A percentile compares a stretch with the other conserved stretches of the same genome.
Evolutionary conservation across 2,329 filamentous ascomycete genomes (phyloP).

Genomic region (Diplocarpon mali): DNA sequence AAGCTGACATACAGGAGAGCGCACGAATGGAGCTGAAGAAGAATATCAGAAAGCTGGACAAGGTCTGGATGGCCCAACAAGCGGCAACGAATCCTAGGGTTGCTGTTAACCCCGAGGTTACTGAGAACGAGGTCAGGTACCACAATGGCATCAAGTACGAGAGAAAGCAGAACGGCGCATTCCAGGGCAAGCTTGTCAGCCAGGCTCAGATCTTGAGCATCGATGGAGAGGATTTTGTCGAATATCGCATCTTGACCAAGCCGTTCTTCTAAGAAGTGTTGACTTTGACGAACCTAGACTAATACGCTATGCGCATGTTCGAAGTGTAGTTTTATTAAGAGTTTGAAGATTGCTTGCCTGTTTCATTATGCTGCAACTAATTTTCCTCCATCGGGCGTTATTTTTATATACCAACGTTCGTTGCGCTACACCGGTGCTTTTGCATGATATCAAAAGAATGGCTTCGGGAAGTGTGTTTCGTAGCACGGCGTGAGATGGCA

Average conservation of each 20-base stretch:
- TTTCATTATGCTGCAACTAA: background rate
- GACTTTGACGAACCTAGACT: background rate
- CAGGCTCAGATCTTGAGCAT: conserved; percentile 51
- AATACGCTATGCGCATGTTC: background rate
- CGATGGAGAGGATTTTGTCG: conserved; percentile 56
- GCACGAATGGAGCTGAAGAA: conserved; percentile 23
- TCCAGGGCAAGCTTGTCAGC: conserved; percentile 52
- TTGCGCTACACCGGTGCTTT: too few relatives aligned
- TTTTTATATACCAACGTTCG: too few relatives aligned
- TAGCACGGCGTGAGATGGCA: too few relatives aligned
- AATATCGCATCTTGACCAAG: conserved; percentile 54
- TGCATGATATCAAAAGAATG: too few relatives aligned
- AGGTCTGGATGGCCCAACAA: conserved; percentile 25
- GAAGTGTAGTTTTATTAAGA: background rate
- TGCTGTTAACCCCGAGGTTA: conserved; percentile 26
- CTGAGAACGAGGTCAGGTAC: conserved; percentile 41
- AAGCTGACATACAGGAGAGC: conserved; percentile 18
- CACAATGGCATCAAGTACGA: conserved; percentile 51
- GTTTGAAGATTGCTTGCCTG: background rate
- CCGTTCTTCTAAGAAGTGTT: conserved; percentile 39
- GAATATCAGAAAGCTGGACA: conserved; percentile 25
- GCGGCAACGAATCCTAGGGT: conserved; percentile 10
- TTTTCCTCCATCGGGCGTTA: background rate
- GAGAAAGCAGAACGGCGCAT: conserved; percentile 48
- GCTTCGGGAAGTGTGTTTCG: too few relatives aligned